These are phyloP conservation scores for Leccinum ponderosum DNA, from an alignment of 1,284 basidiomycete genomes.

Conservation along the genomic window DNA sequence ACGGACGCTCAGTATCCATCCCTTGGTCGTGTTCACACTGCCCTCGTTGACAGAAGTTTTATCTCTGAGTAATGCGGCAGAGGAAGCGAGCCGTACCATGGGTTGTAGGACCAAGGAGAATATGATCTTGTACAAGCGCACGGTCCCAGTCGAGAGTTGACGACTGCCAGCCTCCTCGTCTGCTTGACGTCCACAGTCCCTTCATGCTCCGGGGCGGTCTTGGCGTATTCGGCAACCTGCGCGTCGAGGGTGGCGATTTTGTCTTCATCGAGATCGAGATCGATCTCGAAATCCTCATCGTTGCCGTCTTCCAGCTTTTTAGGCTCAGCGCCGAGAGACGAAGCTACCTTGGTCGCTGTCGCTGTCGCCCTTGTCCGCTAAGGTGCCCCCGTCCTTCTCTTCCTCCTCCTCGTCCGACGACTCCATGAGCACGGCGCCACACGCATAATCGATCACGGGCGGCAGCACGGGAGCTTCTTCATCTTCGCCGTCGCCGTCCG, in stretches of 20 bases:
- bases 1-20: conserved; percentile 68
- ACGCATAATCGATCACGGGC: conserved; percentile 74
- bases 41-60: conserved; percentile 9
- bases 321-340: conserved; percentile 48
- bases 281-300: conserved; percentile 47
- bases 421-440: conserved; percentile 83
- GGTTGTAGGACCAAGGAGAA: conserved; percentile 87
- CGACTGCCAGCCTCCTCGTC: conserved; percentile 76
- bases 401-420: conserved; percentile 81
- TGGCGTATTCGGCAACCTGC: conserved; percentile 65
- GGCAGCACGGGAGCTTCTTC: conserved; percentile 21
- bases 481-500: conserved; percentile 39
- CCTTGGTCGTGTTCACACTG: conserved; percentile 39
- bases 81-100: conserved; percentile 42
- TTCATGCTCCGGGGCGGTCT: conserved; percentile 41
- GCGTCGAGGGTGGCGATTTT: conserved; percentile 71
- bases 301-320: conserved; percentile 9
- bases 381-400: conserved; percentile 36
- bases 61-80: conserved; percentile 21
- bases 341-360: conserved; percentile 52
- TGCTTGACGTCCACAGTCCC: conserved; percentile 37
- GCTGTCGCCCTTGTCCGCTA: conserved; percentile 28
- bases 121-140: conserved; percentile 81
- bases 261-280: conserved; percentile 68
- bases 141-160: conserved; percentile 98